A percentile compares a stretch with the other conserved stretches of the same genome.
Conservation (phyloP, 1,284 basidiomycete genomes). For the Ceratobasidium sp. region DNA sequence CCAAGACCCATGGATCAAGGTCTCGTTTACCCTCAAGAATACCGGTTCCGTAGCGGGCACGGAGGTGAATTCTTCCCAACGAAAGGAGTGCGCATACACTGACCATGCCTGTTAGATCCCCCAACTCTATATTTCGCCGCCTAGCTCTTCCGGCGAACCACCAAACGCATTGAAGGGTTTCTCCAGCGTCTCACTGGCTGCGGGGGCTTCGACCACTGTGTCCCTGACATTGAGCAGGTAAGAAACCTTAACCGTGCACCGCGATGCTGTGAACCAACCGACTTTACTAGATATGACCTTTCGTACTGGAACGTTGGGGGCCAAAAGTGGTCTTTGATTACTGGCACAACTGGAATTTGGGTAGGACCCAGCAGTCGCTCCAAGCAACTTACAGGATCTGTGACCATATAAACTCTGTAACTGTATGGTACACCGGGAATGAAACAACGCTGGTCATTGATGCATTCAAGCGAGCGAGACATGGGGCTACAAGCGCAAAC, state of each 20-base stretch:
- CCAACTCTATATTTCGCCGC: constrained; percentile 50
- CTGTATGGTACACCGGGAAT: background rate
- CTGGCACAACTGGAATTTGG: constrained; percentile 62
- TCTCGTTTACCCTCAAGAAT: constrained; percentile 51
- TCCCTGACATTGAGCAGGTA: constrained; percentile 47
- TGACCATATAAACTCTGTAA: constrained; percentile 42
- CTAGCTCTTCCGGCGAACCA: constrained; percentile 48
- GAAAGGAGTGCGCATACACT: background rate
- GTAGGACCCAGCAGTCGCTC: constrained; percentile 69
- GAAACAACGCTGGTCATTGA: no score
- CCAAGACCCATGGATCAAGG: constrained; percentile 49
- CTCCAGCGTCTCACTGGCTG: constrained; percentile 44
- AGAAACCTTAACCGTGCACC: constrained; percentile 2
- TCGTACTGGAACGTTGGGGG: constrained; percentile 35
- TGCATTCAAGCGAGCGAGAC: background rate
- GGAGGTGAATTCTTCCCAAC: constrained; percentile 46
- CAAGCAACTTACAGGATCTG: constrained; percentile 59
- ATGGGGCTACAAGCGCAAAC: background rate
- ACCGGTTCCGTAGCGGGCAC: constrained; percentile 50
- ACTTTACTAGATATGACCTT: constrained; percentile 54
- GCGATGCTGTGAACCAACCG: background rate
- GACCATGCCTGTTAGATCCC: constrained; percentile 42
- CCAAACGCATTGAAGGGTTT: constrained; percentile 50
- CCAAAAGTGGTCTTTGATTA: constrained; percentile 56
- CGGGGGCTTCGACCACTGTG: constrained; percentile 47